These are phyloP conservation scores for Sechiopsis laciniata DNA, from an alignment of 306 rosid genomes.

Conservation along the genomic window DNA sequence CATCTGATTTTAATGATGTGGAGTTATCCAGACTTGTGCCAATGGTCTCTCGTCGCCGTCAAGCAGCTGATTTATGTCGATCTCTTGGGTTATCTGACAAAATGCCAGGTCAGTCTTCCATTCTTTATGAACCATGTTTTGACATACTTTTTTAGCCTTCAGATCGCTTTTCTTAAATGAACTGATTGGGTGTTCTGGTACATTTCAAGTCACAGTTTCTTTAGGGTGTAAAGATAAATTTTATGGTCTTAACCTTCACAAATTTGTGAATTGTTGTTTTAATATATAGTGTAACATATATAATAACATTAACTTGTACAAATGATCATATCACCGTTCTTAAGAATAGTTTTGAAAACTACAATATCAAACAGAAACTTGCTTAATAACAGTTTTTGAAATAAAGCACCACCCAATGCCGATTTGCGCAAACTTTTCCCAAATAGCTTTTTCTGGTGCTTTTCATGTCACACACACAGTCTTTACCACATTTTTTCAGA, in stretches of 20 bases:
- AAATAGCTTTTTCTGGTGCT: too few species aligned
- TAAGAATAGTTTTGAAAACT: neutral
- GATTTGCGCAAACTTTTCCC: too few species aligned
- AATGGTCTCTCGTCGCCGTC: slow-evolving; percentile 95
- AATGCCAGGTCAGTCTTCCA: slow-evolving; percentile 69
- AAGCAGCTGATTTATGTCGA: slow-evolving; percentile 93
- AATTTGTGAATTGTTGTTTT: neutral
- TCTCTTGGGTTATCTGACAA: slow-evolving; percentile 84
- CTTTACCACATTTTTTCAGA: too few species aligned
- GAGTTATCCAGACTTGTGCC: slow-evolving; percentile 78
- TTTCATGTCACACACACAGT: too few species aligned
- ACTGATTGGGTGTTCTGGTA: neutral
- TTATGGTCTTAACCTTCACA: neutral
- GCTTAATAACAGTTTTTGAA: too few species aligned
- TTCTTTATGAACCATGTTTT: neutral
- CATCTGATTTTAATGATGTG: slow-evolving; percentile 76
- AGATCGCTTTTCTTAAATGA: neutral
- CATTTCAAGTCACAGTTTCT: neutral
- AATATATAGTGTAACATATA: neutral
- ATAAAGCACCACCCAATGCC: too few species aligned
- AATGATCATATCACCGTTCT: neutral
- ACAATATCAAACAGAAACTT: too few species aligned
- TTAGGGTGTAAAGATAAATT: neutral
- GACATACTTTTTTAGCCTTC: neutral
- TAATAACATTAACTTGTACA: neutral